Base-by-base conservation (phyloP, 2,329 filamentous ascomycete species). In the Fusarium continuum region DNA sequence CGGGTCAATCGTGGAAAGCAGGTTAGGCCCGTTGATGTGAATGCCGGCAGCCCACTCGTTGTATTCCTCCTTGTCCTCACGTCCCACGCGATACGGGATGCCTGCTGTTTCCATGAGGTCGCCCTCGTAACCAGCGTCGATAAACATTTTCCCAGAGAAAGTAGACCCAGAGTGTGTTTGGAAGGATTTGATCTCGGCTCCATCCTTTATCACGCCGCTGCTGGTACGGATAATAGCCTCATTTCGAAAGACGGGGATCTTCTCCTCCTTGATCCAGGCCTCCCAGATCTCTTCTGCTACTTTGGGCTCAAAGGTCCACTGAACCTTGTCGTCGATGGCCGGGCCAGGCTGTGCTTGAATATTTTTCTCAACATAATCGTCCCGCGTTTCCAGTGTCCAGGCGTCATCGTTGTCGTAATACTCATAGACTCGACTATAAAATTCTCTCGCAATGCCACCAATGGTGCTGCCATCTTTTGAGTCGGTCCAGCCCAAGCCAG, bases 261-360 rank as follows among this genome's bases (percentile, higher is more conserved):
- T 45, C 11, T 55, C 64, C 8, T 66, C 63, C 10, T 67, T 53
- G 11, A 66, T 38, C 64, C 64, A 66, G 9, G 36, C 43, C 45
- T 67, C 64, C 35, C 47, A 41, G 4, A 67, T 64, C 5, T 40
- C 17, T 28, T 67, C 64, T 1, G 64, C 64, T 0, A 62, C 64
- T 16, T 65, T 67, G 1, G 64, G 64, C 14, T 67, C 64, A 17
- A 67, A 67, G 0, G 64, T 67, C 64, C 64, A 67, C 6, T 67
- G 64, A 9, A 67, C 38, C 28, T 67, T 57, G 14, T 52, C 55
- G 4, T 25, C 64, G 1, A 67, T 62, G 8, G 64, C 64, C 0
- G 52, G 51, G 4, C 64, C 64, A 6, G 64, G 64, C 22, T 67
- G 64, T 2, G 64, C 60, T 22, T 20, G 9, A 4, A 67, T 62